Conservation (phyloP, 345 rosid genomes). For the Lepidium didymum region DNA sequence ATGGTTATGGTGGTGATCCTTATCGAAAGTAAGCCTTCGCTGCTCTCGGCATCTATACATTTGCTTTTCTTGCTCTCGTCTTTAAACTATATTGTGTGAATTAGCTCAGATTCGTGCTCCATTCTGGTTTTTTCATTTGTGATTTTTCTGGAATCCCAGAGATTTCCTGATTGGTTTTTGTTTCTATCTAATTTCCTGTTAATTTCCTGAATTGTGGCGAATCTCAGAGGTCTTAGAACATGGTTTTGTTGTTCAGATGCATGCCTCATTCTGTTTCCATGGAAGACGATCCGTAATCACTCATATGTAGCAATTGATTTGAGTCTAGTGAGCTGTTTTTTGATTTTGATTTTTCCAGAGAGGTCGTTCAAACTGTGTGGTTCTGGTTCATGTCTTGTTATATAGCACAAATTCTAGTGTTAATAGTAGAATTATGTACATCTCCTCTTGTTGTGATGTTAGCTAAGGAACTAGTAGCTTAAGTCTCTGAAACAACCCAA, state of each 20-base stretch:
- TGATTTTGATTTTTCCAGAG: not conserved
- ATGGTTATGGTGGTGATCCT: not conserved
- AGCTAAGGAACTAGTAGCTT: not conserved
- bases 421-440: not conserved
- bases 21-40: not conserved
- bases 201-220: not conserved
- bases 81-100: not conserved
- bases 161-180: not conserved
- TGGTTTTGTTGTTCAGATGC: not conserved
- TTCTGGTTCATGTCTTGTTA: not conserved
- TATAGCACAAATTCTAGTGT: not conserved
- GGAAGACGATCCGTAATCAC: not conserved
- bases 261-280: not conserved
- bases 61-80: not conserved
- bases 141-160: not conserved
- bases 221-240: not conserved
- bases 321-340: not conserved
- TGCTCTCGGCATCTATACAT: not conserved
- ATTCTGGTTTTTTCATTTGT: not conserved
- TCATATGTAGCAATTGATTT: not conserved
- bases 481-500: not conserved
- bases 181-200: no score
- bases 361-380: not conserved
- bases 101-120: not conserved
- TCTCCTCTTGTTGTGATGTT: not conserved